phyloP scores from a whole-genome alignment of 1,284 basidiomycete genomes.

The Microbotryum lychnidis-dioicae region DNA sequence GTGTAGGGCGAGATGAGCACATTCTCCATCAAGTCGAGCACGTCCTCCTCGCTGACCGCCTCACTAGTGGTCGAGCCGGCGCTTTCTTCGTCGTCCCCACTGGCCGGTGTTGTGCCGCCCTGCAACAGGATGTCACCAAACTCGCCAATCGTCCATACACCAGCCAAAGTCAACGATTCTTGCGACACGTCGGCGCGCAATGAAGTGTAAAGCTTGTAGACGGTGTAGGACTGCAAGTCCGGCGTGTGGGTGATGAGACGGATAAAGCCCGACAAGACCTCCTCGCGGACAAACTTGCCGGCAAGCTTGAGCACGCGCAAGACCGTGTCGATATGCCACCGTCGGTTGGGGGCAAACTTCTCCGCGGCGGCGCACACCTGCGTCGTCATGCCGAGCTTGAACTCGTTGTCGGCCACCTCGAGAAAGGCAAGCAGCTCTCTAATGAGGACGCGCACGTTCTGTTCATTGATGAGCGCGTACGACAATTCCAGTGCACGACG shows the following conservation, averaged over 20 bases:
- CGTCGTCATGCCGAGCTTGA: conserved; percentile 95
- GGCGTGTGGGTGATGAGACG: conserved; percentile 94
- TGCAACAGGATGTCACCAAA: conserved; percentile 87
- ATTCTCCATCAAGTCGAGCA: conserved; percentile 78
- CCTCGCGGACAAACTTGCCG: conserved; percentile 97
- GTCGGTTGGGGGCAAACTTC: conserved; percentile 90
- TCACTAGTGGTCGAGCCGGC: conserved; percentile 27
- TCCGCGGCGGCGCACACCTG: conserved; percentile 95
- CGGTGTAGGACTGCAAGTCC: conserved; percentile 91
- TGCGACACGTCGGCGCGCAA: conserved; percentile 89
- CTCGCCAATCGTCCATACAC: conserved; percentile 95
- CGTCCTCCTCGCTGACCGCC: conserved; percentile 67
- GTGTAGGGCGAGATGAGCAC: conserved; percentile 90
- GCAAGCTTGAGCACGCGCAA: conserved; percentile 86
- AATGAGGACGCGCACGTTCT: conserved; percentile 85
- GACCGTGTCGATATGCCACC: conserved; percentile 99
- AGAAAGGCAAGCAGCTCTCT: conserved; percentile 91
- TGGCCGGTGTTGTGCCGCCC: conserved; percentile 56
- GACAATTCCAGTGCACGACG: conserved; percentile 92
- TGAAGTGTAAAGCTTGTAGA: conserved; percentile 82
- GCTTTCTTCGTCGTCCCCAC: conserved; percentile 65
- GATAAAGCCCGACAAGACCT: conserved; percentile 90
- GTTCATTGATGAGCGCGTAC: conserved; percentile 94
- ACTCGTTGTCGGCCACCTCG: conserved; percentile 97
- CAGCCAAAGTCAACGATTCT: conserved; percentile 84